A percentile compares a stretch with the other conserved stretches of the same genome.
phyloP scores from a whole-genome alignment of 257 asterid species.

The Solanum etuberosum region DNA sequence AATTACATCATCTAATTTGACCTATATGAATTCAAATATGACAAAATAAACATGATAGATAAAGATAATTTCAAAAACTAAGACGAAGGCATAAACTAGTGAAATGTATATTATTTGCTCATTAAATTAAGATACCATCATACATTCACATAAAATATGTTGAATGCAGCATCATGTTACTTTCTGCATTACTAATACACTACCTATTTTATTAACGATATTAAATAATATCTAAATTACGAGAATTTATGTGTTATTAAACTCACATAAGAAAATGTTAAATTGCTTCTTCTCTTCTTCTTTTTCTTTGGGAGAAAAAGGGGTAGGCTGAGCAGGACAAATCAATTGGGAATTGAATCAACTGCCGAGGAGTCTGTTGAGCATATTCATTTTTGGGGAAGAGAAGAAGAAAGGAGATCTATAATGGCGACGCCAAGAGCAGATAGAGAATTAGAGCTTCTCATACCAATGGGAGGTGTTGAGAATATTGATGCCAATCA shows the following conservation, averaged over 20 bases:
- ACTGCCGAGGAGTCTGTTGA: neutral
- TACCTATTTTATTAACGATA: neutral
- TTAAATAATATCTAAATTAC: neutral
- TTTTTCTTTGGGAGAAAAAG: neutral
- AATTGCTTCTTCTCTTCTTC: too few species aligned
- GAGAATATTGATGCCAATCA: constrained; percentile 7
- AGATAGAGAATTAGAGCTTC: constrained; percentile 56
- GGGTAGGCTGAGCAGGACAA: neutral
- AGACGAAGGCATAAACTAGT: too few species aligned
- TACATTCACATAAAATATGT: neutral
- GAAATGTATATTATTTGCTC: neutral
- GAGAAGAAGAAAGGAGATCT: neutral
- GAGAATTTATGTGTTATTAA: neutral
- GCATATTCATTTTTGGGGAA: neutral
- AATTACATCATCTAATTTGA: too few species aligned
- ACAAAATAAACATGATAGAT: neutral
- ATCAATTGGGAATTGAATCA: neutral
- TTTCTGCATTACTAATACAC: neutral
- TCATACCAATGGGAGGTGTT: constrained; percentile 26
- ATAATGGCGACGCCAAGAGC: neutral
- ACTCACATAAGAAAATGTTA: neutral
- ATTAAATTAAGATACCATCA: neutral
- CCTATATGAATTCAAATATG: too few species aligned
- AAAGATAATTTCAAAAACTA: too few species aligned
- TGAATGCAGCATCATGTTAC: neutral